Base-by-base conservation (phyloP, 2,329 filamentous ascomycete species). In the Fusarium sp. region DNA sequence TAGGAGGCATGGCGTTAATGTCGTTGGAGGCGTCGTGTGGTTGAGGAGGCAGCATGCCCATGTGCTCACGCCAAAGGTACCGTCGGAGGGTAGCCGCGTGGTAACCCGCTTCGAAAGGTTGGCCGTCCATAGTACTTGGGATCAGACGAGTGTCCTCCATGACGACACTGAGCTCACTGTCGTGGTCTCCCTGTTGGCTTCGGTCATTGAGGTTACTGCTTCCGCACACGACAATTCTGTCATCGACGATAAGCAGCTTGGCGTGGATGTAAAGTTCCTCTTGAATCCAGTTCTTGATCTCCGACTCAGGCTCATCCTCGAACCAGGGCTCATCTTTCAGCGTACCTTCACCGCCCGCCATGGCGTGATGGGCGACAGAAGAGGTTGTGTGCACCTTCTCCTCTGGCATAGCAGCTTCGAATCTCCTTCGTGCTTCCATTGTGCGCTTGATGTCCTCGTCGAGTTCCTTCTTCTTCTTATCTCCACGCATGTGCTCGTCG, bases 241-340 rank as follows among this genome's bases (percentile, higher is more conserved):
- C 94, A 73, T 98, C 93, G 2, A 90, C 90, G 67, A 97, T 94
- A 66, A 95, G 84, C 32, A 97, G 83, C 79, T 98, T 99, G 26
- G 88, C 91, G 75, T 99, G 95, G 43, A 98, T 89, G 74, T 99
- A 99, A 2, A 98, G 85, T 76, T 99, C 94, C 74, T 99, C 95
- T 73, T 97, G 94, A 57, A 98, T 89, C 81, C 95, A 96, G 73
- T 96, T 92, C 50, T 90, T 85, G 54, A 93, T 90, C 75, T 98
- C 95, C 1, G 86, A 85, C 67, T 94, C 85, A 0, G 87, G 79
- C 4, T 90, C 79, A 0, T 82, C 80, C 13, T 91, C 90, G 13
- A 93, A 89, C 91, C 92, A 97, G 1, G 79, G 71, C 75, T 96
- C 91, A 9, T 91, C 88, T 4, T 70, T 86, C 77, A 82, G 83